A percentile compares a stretch with the other conserved stretches of the same genome.
Evolutionary conservation across 805 yeast genomes (phyloP).

Genomic region (Pichia kluyveri): DNA sequence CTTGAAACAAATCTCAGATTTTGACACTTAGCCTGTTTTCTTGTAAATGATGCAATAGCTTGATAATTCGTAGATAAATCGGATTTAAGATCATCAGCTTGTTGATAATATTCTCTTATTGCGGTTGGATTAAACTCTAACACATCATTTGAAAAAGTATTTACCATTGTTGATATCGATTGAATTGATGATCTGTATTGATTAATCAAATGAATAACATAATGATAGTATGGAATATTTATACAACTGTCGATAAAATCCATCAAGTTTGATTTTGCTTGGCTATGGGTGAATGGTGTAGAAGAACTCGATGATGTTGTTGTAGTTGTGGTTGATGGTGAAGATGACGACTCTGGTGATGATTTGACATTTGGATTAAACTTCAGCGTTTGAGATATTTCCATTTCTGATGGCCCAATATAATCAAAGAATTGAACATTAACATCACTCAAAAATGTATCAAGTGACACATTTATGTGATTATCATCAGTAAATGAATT

Average conservation of each 20-base stretch:
- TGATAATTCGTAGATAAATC: constrained; percentile 24
- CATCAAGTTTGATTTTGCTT: constrained; percentile 11
- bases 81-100: constrained; percentile 15
- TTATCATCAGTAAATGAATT: constrained; percentile 19
- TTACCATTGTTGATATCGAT: constrained; percentile 18
- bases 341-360: neutral
- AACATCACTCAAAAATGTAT: constrained; percentile 21
- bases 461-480: constrained; percentile 20
- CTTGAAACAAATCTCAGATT: constrained; percentile 21
- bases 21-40: constrained; percentile 24
- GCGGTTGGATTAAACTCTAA: constrained; percentile 24
- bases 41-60: constrained; percentile 23
- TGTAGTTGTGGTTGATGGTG: neutral
- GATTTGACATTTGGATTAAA: constrained; percentile 2
- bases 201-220: constrained; percentile 21
- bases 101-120: constrained; percentile 23
- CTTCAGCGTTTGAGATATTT: constrained; percentile 7
- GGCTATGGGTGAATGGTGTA: neutral
- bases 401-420: constrained; percentile 24
- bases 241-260: constrained; percentile 24
- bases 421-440: constrained; percentile 24
- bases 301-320: constrained; percentile 7
- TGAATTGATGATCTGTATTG: constrained; percentile 21
- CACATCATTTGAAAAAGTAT: constrained; percentile 22
- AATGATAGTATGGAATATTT: constrained; percentile 23